phyloP scores from a whole-genome alignment of 352 stramenopile genomes.

The Peronosclerospora sorghi region DNA sequence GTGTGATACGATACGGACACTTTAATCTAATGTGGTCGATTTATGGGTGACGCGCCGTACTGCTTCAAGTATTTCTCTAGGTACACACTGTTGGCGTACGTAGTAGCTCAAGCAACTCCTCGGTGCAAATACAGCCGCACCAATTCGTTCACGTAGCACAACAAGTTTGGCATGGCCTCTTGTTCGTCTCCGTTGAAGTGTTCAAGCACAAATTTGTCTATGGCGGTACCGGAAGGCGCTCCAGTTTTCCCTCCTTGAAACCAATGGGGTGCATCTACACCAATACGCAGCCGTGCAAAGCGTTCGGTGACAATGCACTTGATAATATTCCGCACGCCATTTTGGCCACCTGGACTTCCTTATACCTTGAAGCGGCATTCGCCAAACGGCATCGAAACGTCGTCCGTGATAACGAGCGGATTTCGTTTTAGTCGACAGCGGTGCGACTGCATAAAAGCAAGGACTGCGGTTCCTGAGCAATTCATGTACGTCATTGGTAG shows the following conservation, averaged over 20 bases:
- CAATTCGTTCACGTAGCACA: conserved; percentile 66
- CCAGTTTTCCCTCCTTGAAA: conserved; percentile 56
- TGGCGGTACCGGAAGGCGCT: conserved; percentile 59
- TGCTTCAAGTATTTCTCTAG: conserved; percentile 37
- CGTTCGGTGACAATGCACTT: conserved; percentile 71
- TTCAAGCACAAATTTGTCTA: conserved; percentile 75
- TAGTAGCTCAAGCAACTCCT: conserved; percentile 54
- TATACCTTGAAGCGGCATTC: conserved; percentile 75
- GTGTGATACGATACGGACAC: too few species aligned
- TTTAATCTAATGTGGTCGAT: conserved; percentile 5
- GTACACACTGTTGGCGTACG: conserved; percentile 73
- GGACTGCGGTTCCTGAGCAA: conserved; percentile 61
- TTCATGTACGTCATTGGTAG: conserved; percentile 82
- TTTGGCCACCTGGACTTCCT: conserved; percentile 66
- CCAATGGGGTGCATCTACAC: conserved; percentile 66
- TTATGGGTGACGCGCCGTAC: conserved; percentile 8
- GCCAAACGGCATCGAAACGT: conserved; percentile 73
- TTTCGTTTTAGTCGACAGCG: conserved; percentile 82
- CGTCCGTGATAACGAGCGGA: conserved; percentile 66
- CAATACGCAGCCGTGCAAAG: conserved; percentile 76
- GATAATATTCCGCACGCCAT: conserved; percentile 77
- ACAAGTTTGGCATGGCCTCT: conserved; percentile 46
- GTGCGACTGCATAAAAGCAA: conserved; percentile 70
- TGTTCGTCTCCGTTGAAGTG: conserved; percentile 73
- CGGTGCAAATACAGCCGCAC: conserved; percentile 73